Conservation (phyloP, 208 protist species). For the Balamuthia mandrillaris region DNA sequence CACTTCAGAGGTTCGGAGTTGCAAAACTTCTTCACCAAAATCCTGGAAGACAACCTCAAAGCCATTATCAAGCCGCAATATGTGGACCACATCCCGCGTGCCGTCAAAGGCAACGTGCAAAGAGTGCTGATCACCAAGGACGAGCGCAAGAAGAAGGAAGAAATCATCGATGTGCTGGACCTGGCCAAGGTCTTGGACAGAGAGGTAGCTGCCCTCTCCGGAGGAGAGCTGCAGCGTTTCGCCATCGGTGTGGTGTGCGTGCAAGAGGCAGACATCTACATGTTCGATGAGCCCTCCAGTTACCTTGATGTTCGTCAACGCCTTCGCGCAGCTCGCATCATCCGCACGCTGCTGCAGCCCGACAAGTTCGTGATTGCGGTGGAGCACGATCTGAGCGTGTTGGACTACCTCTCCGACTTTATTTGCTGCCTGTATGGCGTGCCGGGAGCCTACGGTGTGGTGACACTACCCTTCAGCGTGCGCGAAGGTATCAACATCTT, state of each 20-base stretch:
- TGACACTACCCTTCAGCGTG: conserved; percentile 98
- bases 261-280: conserved; percentile 85
- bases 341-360: conserved; percentile 87
- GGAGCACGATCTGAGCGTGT: conserved; percentile 98
- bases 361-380: conserved; percentile 95
- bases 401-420: conserved; percentile 99
- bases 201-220: conserved; percentile 93
- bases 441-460: conserved; percentile 99
- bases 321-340: conserved; percentile 93
- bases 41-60: conserved; percentile 97
- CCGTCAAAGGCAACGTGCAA: conserved; percentile 89
- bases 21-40: conserved; percentile 96
- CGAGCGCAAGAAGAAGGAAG: conserved; percentile 69
- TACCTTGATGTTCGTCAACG: conserved; percentile 99
- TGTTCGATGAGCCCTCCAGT: conserved; percentile 99
- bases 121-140: conserved; percentile 87
- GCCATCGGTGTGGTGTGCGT: conserved; percentile 91
- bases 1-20: conserved; percentile 99
- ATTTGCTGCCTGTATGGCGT: conserved; percentile 98
- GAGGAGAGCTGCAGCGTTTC: conserved; percentile 99
- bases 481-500: conserved; percentile 99
- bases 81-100: conserved; percentile 97
- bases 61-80: conserved; percentile 99
- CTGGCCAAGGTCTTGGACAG: conserved; percentile 87
- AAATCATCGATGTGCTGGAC: conserved; percentile 72